A percentile compares a stretch with the other conserved stretches of the same genome.
phyloP scores from a whole-genome alignment of 495 filamentous ascomycete species.

The Stereocaulon alpinum region DNA sequence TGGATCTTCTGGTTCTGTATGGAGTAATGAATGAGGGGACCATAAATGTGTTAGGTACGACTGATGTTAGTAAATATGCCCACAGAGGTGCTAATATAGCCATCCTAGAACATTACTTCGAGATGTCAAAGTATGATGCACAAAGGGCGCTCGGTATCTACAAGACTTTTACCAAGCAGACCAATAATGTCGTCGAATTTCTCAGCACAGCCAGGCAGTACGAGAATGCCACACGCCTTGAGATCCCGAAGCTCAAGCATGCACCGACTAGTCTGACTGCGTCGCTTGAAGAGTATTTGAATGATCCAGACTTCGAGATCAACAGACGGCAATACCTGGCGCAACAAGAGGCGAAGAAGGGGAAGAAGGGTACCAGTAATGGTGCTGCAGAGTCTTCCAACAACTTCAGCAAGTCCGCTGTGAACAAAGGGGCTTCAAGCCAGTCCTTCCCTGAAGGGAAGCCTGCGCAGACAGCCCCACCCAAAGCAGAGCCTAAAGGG shows the following conservation, averaged over 20 bases:
- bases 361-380: conserved; percentile 28
- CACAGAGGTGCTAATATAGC: conserved; percentile 11
- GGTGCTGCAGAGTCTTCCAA: conserved; percentile 19
- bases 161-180: conserved; percentile 84
- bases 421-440: conserved; percentile 21
- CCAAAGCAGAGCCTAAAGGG: conserved; percentile 39
- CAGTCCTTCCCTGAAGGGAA: conserved; percentile 23
- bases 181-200: conserved; percentile 84
- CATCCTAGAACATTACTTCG: conserved; percentile 80
- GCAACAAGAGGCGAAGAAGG: conserved; percentile 71
- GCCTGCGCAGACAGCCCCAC: conserved; percentile 20
- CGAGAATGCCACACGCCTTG: conserved; percentile 80
- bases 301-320: conserved; percentile 92
- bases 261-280: conserved; percentile 82
- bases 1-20: conserved; percentile 84
- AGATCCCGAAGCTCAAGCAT: conserved; percentile 96
- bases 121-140: conserved; percentile 92
- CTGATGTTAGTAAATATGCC: neutral
- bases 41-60: conserved; percentile 88
- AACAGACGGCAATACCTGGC: conserved; percentile 85
- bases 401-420: conserved; percentile 22
- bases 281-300: conserved; percentile 87
- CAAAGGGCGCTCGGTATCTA: conserved; percentile 89
- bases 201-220: conserved; percentile 78
- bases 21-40: conserved; percentile 95